phyloP scores from a whole-genome alignment of 2,329 filamentous ascomycete genomes.

The Claviceps arundinis region DNA sequence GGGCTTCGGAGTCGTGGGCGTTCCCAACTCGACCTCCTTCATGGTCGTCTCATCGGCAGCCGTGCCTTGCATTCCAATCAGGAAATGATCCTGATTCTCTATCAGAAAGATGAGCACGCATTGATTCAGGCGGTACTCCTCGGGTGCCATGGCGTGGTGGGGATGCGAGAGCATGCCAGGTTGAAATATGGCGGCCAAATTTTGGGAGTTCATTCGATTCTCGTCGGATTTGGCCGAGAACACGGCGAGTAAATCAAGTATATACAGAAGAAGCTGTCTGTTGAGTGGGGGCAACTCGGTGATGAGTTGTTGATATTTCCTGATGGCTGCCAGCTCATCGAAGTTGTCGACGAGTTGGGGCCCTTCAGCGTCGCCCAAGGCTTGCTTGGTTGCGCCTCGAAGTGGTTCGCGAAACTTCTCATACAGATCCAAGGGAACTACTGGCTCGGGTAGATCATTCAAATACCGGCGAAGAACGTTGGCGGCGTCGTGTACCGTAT shows the following conservation, averaged over 20 bases:
- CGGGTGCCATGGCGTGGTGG: constrained; percentile 84
- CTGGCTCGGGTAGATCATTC: constrained; percentile 90
- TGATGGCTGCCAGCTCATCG: constrained; percentile 57
- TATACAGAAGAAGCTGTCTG: constrained; percentile 85
- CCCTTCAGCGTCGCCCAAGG: constrained; percentile 54
- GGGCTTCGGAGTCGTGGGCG: constrained; percentile 36
- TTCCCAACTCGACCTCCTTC: constrained; percentile 55
- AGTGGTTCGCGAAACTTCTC: constrained; percentile 81
- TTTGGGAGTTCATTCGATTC: constrained; percentile 93
- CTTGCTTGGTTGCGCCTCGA: constrained; percentile 55
- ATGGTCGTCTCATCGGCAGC: constrained; percentile 75
- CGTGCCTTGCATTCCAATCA: constrained; percentile 98
- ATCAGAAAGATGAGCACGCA: constrained; percentile 96
- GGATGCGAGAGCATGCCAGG: constrained; percentile 93
- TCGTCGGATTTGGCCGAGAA: constrained; percentile 94
- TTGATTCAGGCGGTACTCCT: constrained; percentile 89
- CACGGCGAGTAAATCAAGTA: constrained; percentile 86
- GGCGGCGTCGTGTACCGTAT: constrained; percentile 95
- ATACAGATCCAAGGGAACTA: constrained; percentile 89
- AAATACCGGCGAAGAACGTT: constrained; percentile 93
- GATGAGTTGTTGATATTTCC: constrained; percentile 76
- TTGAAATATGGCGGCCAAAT: constrained; percentile 93
- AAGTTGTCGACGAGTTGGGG: constrained; percentile 55
- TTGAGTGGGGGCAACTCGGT: constrained; percentile 88
- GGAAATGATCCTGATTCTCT: constrained; percentile 94